Evolutionary conservation across 331 rosid species (phyloP).

Genomic region (Acacia concinna): DNA sequence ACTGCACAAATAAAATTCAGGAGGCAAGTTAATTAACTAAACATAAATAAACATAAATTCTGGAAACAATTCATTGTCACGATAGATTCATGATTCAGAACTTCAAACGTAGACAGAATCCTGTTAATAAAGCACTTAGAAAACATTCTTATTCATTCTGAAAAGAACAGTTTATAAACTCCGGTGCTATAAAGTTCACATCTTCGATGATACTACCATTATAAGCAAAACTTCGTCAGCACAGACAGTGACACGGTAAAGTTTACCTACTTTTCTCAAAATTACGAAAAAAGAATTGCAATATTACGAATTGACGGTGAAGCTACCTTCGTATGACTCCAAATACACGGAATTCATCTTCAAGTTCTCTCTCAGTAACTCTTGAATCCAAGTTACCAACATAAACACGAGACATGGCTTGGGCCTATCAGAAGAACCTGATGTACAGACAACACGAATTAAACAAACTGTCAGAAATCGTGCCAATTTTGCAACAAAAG

Average conservation of each 20-base stretch:
- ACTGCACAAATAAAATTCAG: constrained; percentile 33
- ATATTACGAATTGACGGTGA: not conserved
- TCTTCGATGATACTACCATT: not conserved
- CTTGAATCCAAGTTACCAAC: constrained; percentile 87
- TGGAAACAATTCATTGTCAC: not conserved
- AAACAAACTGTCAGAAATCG: not conserved
- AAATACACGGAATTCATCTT: constrained; percentile 85
- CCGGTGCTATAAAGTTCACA: not conserved
- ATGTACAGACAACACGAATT: not conserved
- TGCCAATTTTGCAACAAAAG: not conserved
- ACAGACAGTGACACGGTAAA: not conserved
- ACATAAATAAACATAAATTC: not conserved
- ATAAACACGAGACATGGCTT: constrained; percentile 84
- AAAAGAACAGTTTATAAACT: not conserved
- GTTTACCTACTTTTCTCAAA: not conserved
- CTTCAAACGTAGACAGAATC: not conserved
- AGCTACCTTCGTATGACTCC: constrained; percentile 86
- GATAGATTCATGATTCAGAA: not conserved
- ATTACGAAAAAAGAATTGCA: not conserved
- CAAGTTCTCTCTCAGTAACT: constrained; percentile 87
- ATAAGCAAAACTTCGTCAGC: not conserved
- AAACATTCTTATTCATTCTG: not conserved
- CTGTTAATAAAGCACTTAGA: not conserved
- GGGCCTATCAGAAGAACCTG: constrained; percentile 40
- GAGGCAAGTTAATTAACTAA: not conserved